These are phyloP conservation scores for Neurospora cerealis DNA, from an alignment of 495 filamentous ascomycete species.

Conservation along the genomic window DNA sequence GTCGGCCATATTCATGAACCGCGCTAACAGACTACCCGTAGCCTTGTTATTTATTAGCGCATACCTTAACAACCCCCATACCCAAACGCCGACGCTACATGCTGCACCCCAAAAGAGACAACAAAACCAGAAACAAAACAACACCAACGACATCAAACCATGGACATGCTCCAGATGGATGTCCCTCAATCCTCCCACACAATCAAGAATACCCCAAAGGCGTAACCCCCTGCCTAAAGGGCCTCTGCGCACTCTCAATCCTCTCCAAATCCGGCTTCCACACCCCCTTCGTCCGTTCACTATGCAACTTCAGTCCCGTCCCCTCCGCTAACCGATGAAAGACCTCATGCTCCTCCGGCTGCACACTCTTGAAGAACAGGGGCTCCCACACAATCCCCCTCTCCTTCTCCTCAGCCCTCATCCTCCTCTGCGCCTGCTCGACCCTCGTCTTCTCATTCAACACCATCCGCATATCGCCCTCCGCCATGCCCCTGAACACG, in stretches of 20 bases:
- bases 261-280: conserved; percentile 16
- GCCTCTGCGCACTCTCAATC: conserved; percentile 12
- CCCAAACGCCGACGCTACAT: conserved; percentile 10
- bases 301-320: conserved; percentile 6
- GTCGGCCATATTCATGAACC: not conserved
- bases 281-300: conserved; percentile 27
- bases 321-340: conserved; percentile 18
- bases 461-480: conserved; percentile 28
- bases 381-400: conserved; percentile 50
- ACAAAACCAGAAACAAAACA: not conserved
- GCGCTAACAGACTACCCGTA: not conserved
- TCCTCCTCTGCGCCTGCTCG: conserved; percentile 38
- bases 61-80: not conserved
- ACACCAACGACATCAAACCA: not conserved
- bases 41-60: not conserved
- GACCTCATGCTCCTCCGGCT: conserved; percentile 14
- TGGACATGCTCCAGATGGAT: not conserved
- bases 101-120: not conserved
- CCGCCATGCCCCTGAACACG: conserved; percentile 21
- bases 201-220: conserved; percentile 12
- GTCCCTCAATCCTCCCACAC: not conserved
- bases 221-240: conserved; percentile 19
- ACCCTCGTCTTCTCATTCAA: conserved; percentile 26
- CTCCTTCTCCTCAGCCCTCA: conserved; percentile 51
- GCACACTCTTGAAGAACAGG: conserved; percentile 30